A percentile compares a stretch with the other conserved stretches of the same genome.
Evolutionary conservation across 1,139 yeast genomes (phyloP).

Genomic region (Hansenula lynferdii): DNA sequence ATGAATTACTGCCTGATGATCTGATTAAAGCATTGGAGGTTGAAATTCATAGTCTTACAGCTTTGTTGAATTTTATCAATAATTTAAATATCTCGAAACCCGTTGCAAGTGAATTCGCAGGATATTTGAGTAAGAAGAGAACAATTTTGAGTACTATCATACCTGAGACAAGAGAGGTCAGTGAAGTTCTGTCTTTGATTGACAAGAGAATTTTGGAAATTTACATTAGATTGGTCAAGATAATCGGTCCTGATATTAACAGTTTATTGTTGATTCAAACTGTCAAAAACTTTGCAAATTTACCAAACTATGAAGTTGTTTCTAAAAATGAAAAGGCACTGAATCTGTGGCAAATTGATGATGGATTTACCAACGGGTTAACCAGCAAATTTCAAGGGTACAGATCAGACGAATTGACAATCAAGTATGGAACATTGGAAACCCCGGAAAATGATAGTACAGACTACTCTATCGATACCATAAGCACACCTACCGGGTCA

Average conservation of each 20-base stretch:
- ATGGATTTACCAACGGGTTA: conserved; percentile 38
- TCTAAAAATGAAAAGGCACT: conserved; percentile 20
- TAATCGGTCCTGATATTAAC: conserved; percentile 36
- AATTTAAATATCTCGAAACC: conserved; percentile 31
- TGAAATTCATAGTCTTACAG: conserved; percentile 41
- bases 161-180: conserved; percentile 19
- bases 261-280: conserved; percentile 40
- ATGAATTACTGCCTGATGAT: conserved; percentile 29
- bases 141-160: conserved; percentile 25
- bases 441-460: background rate
- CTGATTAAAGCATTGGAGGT: conserved; percentile 39
- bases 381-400: conserved; percentile 35
- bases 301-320: conserved; percentile 23
- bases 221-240: conserved; percentile 35
- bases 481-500: conserved; percentile 11
- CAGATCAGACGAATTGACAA: conserved; percentile 30
- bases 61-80: conserved; percentile 38
- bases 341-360: conserved; percentile 28
- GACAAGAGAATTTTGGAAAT: conserved; percentile 39
- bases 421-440: conserved; percentile 15
- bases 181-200: conserved; percentile 13
- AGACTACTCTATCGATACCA: conserved; percentile 18
- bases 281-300: conserved; percentile 38
- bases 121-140: conserved; percentile 35
- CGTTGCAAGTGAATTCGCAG: conserved; percentile 37